Base-by-base conservation (phyloP, 2,329 filamentous ascomycete species). In the Rhynchosporium secalis region DNA sequence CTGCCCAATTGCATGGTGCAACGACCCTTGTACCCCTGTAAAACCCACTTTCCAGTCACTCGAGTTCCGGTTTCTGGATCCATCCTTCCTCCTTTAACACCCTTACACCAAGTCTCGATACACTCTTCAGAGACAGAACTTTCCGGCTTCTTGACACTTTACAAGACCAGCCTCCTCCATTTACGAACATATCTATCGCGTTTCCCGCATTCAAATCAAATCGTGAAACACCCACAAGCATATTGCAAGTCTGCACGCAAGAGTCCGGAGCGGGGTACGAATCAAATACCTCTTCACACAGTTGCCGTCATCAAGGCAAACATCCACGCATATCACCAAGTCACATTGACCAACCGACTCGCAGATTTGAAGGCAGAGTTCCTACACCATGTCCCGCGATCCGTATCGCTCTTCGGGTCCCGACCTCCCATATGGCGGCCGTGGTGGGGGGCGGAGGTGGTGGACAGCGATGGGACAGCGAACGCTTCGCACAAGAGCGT, bases 401-500 rank as follows among this genome's bases (percentile, higher is more conserved):
- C 70, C 74, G 38, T 73, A 73, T 56, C 72, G 71, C 62, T 66
- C 70, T 7, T 71, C 71, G 45, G 74, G 73, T 33, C 31, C 43
- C 28, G 74, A 76, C 65, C 66, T 77, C 41, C 75, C 75, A 63
- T 76, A 76, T 61, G 70, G 73, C 56, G 63, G 65, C 48, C 61
- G 67, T 38, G 69, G 69, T 28, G 69, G 64, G 64, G 7, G 69
- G 69, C 20, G 69, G 64, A 9, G 69, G 64, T 5, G 69, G 69
- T 28, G 69, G 64, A 9, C 64, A 72, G 40, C 76, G 79, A 69
- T 86, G 82, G 83, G 83, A 87, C 69, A 78, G 78, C 52, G 83
- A 84, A 65, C 83, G 83, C 66, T 80, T 82, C 69, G 66, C 72
- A 41, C 71, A 72, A 59, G 79, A 81, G 61, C 78, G 79, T 48